phyloP scores from a whole-genome alignment of 805 yeast genomes.

The Candida saitoana region DNA sequence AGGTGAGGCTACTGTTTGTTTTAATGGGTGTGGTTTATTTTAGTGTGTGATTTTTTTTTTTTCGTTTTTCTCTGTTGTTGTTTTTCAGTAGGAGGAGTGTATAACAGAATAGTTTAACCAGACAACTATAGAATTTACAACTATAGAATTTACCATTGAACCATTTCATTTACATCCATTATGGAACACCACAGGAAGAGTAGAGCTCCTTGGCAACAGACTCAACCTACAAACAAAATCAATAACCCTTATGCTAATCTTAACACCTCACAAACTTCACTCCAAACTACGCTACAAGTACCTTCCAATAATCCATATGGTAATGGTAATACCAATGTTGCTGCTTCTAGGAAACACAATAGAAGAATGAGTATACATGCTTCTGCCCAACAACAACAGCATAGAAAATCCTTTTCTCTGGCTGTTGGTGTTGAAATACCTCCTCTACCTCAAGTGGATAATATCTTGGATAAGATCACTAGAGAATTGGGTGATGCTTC shows the following conservation, averaged over 20 bases:
- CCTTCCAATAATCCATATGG: slow-evolving; percentile 7
- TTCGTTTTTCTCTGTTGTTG: neutral
- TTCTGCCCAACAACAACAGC: slow-evolving; percentile 32
- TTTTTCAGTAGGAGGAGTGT: too few species aligned
- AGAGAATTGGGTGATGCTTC: slow-evolving; percentile 56
- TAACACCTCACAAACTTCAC: slow-evolving; percentile 5
- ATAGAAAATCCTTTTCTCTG: slow-evolving; percentile 21
- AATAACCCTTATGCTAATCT: slow-evolving; percentile 12
- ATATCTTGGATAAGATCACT: slow-evolving; percentile 17
- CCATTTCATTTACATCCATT: too few species aligned
- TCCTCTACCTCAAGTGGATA: slow-evolving; percentile 6
- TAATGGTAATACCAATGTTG: neutral
- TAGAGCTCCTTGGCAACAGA: slow-evolving; percentile 40
- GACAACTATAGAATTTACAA: neutral
- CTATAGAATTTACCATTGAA: too few species aligned
- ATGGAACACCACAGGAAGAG: slow-evolving; percentile 35
- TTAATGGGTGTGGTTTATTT: neutral
- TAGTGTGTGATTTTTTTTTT: slow-evolving; percentile 3
- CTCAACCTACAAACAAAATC: slow-evolving; percentile 1
- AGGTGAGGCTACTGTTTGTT: neutral
- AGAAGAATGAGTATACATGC: slow-evolving; percentile 37
- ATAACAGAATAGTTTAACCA: neutral
- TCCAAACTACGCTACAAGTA: slow-evolving; percentile 1
- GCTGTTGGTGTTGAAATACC: slow-evolving; percentile 25
- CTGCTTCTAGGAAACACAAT: slow-evolving; percentile 16